Percentiles rank a stretch among this genome's conserved stretches.
Conservation (phyloP, 2,329 filamentous ascomycete genomes). For the Keithomyces neogunnii region DNA sequence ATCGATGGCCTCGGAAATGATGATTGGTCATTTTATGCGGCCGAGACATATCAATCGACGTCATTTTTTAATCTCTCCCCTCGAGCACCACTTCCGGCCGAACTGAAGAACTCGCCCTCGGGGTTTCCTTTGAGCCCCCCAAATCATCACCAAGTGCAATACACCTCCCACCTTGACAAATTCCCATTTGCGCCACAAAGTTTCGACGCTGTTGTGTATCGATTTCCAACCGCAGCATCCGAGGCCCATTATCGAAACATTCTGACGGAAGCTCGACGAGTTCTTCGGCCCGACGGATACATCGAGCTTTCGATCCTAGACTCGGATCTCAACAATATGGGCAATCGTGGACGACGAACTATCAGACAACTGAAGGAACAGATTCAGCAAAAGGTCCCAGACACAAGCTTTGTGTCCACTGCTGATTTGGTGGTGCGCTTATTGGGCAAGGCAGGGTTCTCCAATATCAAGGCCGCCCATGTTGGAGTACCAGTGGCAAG, state of each 20-base stretch:
- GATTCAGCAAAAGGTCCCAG: constrained; percentile 52
- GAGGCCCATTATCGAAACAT: constrained; percentile 63
- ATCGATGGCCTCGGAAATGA: constrained; percentile 80
- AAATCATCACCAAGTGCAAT: constrained; percentile 71
- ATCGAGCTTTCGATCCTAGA: constrained; percentile 75
- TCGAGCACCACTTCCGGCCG: constrained; percentile 39
- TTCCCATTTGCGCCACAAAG: constrained; percentile 71
- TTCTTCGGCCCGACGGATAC: constrained; percentile 68
- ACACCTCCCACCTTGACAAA: constrained; percentile 50
- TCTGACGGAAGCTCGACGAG: constrained; percentile 66
- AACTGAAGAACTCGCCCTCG: constrained; percentile 30
- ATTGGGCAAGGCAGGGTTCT: constrained; percentile 61
- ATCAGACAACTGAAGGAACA: constrained; percentile 65
- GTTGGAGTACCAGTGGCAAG: constrained; percentile 69
- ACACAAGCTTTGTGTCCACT: constrained; percentile 51
- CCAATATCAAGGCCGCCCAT: constrained; percentile 64
- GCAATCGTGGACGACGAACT: constrained; percentile 57
- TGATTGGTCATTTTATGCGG: constrained; percentile 76
- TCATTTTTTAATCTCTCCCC: constrained; percentile 71
- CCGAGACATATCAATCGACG: constrained; percentile 66
- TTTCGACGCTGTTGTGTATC: constrained; percentile 68
- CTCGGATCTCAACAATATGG: constrained; percentile 76
- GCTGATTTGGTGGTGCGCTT: constrained; percentile 56
- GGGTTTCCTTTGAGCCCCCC: constrained; percentile 48
- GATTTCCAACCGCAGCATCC: constrained; percentile 64